Evolutionary conservation across 2,329 filamentous ascomycete genomes (phyloP).

Genomic region (Colletotrichum trifolii): DNA sequence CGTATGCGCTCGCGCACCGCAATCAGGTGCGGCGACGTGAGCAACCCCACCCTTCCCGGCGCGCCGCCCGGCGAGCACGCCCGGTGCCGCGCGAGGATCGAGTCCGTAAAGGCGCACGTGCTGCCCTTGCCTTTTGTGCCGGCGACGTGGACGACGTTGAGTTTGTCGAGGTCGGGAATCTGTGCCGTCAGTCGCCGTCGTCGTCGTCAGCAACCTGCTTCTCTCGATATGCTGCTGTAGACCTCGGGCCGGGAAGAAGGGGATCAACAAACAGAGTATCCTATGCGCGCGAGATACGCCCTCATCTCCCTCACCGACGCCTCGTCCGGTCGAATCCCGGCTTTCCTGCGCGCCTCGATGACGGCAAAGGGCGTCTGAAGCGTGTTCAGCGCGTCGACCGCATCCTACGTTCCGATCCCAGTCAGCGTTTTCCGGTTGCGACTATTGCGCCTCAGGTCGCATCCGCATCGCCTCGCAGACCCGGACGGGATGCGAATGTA

Average conservation of each 20-base stretch:
- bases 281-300: slow-evolving; percentile 69
- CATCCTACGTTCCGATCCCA: slow-evolving; percentile 69
- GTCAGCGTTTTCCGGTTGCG: not conserved
- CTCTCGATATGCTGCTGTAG: not conserved
- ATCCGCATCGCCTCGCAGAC: not conserved
- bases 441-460: not conserved
- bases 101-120: slow-evolving; percentile 84
- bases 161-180: slow-evolving; percentile 50
- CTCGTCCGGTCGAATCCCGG: slow-evolving; percentile 76
- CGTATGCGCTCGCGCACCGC: slow-evolving; percentile 87
- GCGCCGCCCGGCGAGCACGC: slow-evolving; percentile 34
- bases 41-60: slow-evolving; percentile 72
- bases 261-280: slow-evolving; percentile 16
- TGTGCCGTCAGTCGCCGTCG: not conserved
- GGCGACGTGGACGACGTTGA: slow-evolving; percentile 80
- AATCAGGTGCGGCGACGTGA: slow-evolving; percentile 87
- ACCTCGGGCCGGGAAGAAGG: too few relatives aligned
- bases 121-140: slow-evolving; percentile 97
- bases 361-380: slow-evolving; percentile 89
- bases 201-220: not conserved
- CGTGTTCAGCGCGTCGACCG: slow-evolving; percentile 85
- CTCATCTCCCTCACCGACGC: slow-evolving; percentile 75
- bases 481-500: not conserved
- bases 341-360: slow-evolving; percentile 81
- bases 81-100: slow-evolving; percentile 65